Percentiles rank a stretch among this genome's conserved stretches.
phyloP scores from a whole-genome alignment of 495 filamentous ascomycete species.

The Penicillium manginii region DNA sequence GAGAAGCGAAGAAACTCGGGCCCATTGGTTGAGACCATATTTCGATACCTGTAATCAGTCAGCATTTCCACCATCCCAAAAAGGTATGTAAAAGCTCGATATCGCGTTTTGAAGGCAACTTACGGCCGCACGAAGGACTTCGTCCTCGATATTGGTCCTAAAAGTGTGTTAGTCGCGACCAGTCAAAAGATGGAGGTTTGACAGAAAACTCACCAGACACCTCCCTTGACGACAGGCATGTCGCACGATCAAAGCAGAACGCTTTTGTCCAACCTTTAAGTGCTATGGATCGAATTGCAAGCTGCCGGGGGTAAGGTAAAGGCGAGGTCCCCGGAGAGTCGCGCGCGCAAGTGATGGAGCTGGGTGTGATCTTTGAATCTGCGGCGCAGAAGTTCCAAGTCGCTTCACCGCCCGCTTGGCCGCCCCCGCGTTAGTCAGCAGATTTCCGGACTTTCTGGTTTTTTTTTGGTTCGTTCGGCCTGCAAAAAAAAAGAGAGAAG shows the following conservation, averaged over 20 bases:
- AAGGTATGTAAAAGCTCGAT: neutral
- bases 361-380: neutral
- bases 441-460: conserved; percentile 13
- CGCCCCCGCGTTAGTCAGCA: conserved; percentile 44
- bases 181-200: conserved; percentile 4
- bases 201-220: conserved; percentile 78
- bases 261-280: neutral
- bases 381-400: conserved; percentile 10
- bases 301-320: conserved; percentile 21
- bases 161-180: conserved; percentile 26
- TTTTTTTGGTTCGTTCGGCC: conserved; percentile 23
- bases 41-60: conserved; percentile 71
- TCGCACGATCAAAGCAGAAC: conserved; percentile 21
- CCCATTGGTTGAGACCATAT: conserved; percentile 98
- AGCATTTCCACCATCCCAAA: conserved; percentile 13
- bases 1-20: conserved; percentile 94
- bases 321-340: conserved; percentile 20
- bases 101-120: conserved; percentile 15
- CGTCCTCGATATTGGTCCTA: conserved; percentile 81
- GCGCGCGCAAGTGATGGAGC: conserved; percentile 23
- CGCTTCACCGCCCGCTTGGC: conserved; percentile 27
- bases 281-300: conserved; percentile 4
- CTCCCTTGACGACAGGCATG: conserved; percentile 98
- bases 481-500: conserved; percentile 22
- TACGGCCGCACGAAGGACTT: conserved; percentile 90